Percentiles rank a stretch among this genome's conserved stretches.
These are phyloP conservation scores for Chondrostereum purpureum DNA, from an alignment of 1,284 basidiomycete species.

Conservation along the genomic window DNA sequence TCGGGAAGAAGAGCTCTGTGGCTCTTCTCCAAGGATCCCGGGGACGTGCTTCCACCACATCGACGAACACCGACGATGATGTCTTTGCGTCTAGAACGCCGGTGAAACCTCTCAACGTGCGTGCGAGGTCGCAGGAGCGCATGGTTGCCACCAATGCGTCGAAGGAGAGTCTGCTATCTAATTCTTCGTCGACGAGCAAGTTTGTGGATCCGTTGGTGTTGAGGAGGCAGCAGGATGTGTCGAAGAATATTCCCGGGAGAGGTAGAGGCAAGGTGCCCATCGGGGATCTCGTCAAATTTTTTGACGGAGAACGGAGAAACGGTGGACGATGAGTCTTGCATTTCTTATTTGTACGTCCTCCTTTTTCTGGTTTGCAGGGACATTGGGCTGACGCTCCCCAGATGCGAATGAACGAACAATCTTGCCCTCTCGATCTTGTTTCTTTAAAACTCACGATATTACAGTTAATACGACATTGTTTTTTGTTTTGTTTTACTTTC, in stretches of 20 bases:
- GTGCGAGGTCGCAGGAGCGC: conserved; percentile 49
- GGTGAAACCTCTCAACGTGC: conserved; percentile 22
- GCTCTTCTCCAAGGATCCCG: conserved; percentile 17
- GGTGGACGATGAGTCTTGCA: background rate
- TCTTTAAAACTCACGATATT: too few relatives aligned
- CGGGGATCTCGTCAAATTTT: conserved; percentile 74
- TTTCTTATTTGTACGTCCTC: too few relatives aligned
- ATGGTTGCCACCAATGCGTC: conserved; percentile 28
- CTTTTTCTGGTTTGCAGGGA: too few relatives aligned
- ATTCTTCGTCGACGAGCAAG: conserved; percentile 22
- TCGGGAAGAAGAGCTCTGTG: conserved; percentile 46
- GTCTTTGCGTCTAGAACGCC: conserved; percentile 1
- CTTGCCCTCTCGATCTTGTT: too few relatives aligned
- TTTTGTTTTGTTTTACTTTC: too few relatives aligned
- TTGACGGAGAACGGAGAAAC: conserved; percentile 57
- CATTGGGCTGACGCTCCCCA: too few relatives aligned
- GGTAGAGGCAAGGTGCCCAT: conserved; percentile 64
- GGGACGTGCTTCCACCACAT: conserved; percentile 11
- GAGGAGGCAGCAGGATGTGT: conserved; percentile 52
- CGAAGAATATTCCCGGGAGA: conserved; percentile 32
- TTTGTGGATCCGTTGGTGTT: conserved; percentile 72
- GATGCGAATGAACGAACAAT: too few relatives aligned
- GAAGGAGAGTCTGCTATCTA: conserved; percentile 18
- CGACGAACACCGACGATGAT: background rate
- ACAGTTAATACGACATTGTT: too few relatives aligned